Base-by-base conservation (phyloP, 495 filamentous ascomycete species). In the Podospora anserina region DNA sequence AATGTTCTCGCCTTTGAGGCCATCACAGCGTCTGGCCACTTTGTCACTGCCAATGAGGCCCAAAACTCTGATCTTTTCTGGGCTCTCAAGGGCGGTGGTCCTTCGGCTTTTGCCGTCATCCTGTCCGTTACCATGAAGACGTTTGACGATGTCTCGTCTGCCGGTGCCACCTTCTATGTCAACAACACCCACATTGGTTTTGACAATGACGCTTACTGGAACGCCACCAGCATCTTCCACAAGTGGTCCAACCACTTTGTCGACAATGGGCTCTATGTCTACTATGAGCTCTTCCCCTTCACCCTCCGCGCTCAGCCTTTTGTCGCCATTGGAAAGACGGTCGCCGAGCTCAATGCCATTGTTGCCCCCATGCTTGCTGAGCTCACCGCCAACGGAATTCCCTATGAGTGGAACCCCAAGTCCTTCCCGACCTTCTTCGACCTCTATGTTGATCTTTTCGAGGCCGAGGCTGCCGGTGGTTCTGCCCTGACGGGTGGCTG, bases 41-140 rank as follows among this genome's bases (percentile, higher is more conserved):
- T 30, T 54, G 44, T 61, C 55, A 57, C 16, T 34, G 67, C 67
- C 67, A 69, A 69, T 62, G 55, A 20, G 53, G 55, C 34, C 30
- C 27, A 59, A 26, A 60, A 66, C 64, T 58, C 80, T 0, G 88
- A 90, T 57, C 81, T 90, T 9, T 91, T 88, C 70, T 81, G 79
- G 75, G 86, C 82, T 0, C 75, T 90, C n/a, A 81, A 85, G 54
- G 87, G 87, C 19, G 86, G 86, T 5, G 80, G 81, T 6, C 78
- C 71, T 39, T 82, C 82, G 1, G 84, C 85, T 2, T 89, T 82
- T 58, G 88, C 82, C 6, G 81, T 88, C 15, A 83, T 90, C 32
- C 77, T 79, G 32, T 85, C 83, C 2, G 75, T 80, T 63, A 81
- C 82, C 44, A 72, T 82, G 57, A 85, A 84, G 74, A 83, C 82